Evolutionary conservation across 305 asterid genomes (phyloP).

Genomic region (Caryopteris hybrid): DNA sequence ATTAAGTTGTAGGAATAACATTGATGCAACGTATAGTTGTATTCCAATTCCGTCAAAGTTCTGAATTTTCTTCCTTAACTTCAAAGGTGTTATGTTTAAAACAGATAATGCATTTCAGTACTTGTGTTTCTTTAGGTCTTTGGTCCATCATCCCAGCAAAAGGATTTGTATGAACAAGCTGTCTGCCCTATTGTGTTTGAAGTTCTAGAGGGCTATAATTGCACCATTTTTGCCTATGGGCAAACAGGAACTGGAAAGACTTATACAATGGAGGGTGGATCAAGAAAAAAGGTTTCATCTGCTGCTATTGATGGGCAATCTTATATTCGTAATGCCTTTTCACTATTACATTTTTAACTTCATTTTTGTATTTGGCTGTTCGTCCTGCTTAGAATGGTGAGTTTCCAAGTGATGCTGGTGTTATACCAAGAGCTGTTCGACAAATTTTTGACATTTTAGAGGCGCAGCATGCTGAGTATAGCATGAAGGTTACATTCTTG

Average conservation of each 20-base stretch:
- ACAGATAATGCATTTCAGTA: constrained; percentile 2
- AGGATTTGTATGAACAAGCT: constrained; percentile 83
- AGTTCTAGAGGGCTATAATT: constrained; percentile 95
- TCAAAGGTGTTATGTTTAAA: neutral
- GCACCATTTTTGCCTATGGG: constrained; percentile 98
- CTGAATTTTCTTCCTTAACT: neutral
- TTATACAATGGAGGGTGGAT: constrained; percentile 99
- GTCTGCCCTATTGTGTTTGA: constrained; percentile 88
- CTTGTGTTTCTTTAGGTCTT: constrained; percentile 58
- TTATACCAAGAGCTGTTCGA: constrained; percentile 94
- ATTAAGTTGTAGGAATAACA: neutral
- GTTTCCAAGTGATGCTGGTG: constrained; percentile 96
- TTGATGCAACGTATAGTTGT: neutral
- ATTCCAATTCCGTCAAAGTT: neutral
- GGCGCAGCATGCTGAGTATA: constrained; percentile 91
- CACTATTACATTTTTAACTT: neutral
- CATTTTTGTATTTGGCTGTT: constrained; percentile 23
- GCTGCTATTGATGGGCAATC: neutral
- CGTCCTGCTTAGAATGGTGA: constrained; percentile 74
- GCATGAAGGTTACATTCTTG: constrained; percentile 88
- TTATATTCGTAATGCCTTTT: neutral
- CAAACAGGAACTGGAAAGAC: constrained; percentile 99
- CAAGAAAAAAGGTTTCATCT: constrained; percentile 73
- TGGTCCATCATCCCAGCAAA: constrained; percentile 89
- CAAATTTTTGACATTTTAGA: constrained; percentile 92